Evolutionary conservation across 2,329 filamentous ascomycete species (phyloP), one percentile per base, ranked within the genome.

Genomic region (Dothideomycetidae sp.): DNA sequence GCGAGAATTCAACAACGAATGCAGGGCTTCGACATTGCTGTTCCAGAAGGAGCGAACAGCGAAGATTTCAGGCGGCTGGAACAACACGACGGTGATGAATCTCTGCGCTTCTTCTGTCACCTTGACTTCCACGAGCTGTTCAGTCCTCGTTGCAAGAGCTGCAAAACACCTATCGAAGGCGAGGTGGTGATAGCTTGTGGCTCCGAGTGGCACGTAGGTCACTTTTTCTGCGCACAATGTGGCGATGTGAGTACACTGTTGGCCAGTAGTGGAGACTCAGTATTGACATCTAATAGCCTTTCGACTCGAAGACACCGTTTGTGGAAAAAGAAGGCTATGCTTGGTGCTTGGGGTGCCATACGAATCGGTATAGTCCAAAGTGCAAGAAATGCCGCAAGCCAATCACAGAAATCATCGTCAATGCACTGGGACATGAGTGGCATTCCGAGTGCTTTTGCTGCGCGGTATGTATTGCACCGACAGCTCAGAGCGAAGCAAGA

Each of bases 201-300:
- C 1, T 74, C 78, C n/a, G 85, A 93, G 60, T 98, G 84, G 82
- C 90, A 98, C 57, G 81, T 82, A 37, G 90, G 90, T 0, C 90
- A 98, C 61, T 98, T 98, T 64, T 98, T 98, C 70, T 98, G 90
- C 54, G 90, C 90, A 29, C 85, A 98, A 66, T 98, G 90, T 55
- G 90, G 90, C 48, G 88, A 98, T 62, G 62, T 66, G 56, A 42
- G 61, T 50, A 13, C 9, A 9, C 14, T 13, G 18, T 18, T 30
- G 4, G 14, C 23, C 17, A 10, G 13, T n/a, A 14, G 21, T 44
- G 10, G n/a, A 7, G 10, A 16, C 9, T 10, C 3, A 16, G 13
- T 38, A 23, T 41, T 51, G 44, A 49, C 44, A 29, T 10, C n/a
- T 14, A 12, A 42, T 36, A 66, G 62, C 73, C 74, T 1, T 78